phyloP scores from a whole-genome alignment of 2,329 filamentous ascomycete species.

The Penicillium sp. region DNA sequence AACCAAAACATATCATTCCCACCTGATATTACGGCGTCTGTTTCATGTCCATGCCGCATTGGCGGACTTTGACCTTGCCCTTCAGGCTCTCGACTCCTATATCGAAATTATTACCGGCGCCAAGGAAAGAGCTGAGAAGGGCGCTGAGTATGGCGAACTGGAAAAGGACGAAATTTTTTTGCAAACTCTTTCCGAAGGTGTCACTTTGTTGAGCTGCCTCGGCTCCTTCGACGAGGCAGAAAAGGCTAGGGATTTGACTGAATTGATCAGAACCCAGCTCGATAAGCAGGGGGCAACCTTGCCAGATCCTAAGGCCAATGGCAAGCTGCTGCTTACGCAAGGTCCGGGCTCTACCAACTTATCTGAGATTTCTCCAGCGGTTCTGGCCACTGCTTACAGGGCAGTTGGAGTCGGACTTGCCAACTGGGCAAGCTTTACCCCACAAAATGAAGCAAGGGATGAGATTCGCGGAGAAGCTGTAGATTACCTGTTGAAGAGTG shows the following conservation, averaged over 20 bases:
- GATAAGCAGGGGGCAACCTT: constrained; percentile 59
- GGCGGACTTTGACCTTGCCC: constrained; percentile 88
- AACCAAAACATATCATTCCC: constrained; percentile 94
- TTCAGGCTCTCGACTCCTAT: constrained; percentile 91
- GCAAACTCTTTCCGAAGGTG: constrained; percentile 78
- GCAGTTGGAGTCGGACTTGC: constrained; percentile 85
- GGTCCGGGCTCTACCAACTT: constrained; percentile 26
- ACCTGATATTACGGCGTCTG: constrained; percentile 80
- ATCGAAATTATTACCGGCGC: constrained; percentile 84
- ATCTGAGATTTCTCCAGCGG: constrained; percentile 60
- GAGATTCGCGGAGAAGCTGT: constrained; percentile 80
- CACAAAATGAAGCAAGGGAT: constrained; percentile 72
- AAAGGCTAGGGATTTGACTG: constrained; percentile 74
- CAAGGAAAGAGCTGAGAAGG: constrained; percentile 81
- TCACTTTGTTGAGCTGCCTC: constrained; percentile 81
- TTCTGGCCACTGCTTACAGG: constrained; percentile 76
- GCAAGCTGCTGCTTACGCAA: constrained; percentile 26
- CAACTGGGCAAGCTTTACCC: constrained; percentile 84
- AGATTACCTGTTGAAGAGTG: constrained; percentile 73
- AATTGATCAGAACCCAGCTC: constrained; percentile 76
- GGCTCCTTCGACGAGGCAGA: constrained; percentile 76
- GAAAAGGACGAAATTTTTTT: constrained; percentile 81
- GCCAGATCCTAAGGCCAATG: constrained; percentile 32
- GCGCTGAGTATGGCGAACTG: constrained; percentile 66
- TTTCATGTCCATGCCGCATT: constrained; percentile 87